phyloP scores from a whole-genome alignment of 495 filamentous ascomycete species.

The Lasiosphaeria miniovina region DNA sequence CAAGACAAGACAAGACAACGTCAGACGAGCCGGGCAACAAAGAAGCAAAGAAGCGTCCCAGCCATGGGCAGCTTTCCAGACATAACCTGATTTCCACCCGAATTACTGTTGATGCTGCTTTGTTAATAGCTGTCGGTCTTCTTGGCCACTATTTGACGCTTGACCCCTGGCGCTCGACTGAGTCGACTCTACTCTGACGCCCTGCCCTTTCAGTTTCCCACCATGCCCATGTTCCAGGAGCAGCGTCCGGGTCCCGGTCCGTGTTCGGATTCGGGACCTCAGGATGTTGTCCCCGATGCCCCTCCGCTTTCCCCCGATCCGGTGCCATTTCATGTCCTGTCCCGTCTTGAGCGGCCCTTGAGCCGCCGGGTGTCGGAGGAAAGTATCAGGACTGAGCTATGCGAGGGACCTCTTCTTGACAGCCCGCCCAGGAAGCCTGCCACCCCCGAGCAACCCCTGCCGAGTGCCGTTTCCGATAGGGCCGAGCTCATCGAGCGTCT shows the following conservation, averaged over 20 bases:
- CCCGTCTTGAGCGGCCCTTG: slow-evolving; percentile 15
- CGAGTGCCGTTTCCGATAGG: slow-evolving; percentile 51
- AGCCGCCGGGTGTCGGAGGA: slow-evolving; percentile 44
- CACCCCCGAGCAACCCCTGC: slow-evolving; percentile 29
- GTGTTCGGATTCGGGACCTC: too few species aligned
- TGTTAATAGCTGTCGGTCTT: too few species aligned
- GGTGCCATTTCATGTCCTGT: slow-evolving; percentile 17
- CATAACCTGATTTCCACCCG: too few species aligned
- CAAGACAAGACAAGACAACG: too few species aligned
- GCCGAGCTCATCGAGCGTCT: slow-evolving; percentile 80
- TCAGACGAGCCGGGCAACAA: too few species aligned
- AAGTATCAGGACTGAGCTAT: slow-evolving; percentile 55
- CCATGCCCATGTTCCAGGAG: slow-evolving; percentile 62
- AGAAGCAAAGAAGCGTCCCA: too few species aligned
- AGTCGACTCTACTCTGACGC: neutral
- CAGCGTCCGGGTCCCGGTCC: slow-evolving; percentile 26
- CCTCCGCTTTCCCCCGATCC: neutral
- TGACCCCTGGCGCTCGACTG: too few species aligned
- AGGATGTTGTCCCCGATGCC: too few species aligned
- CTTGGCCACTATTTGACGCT: too few species aligned
- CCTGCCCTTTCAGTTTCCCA: slow-evolving; percentile 11
- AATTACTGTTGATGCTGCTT: too few species aligned
- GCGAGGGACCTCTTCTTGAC: slow-evolving; percentile 53
- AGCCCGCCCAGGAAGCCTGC: slow-evolving; percentile 27
- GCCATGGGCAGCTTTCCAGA: too few species aligned